These are phyloP conservation scores for Yarrowia sp. DNA, from an alignment of 805 yeast species.

Conservation along the genomic window DNA sequence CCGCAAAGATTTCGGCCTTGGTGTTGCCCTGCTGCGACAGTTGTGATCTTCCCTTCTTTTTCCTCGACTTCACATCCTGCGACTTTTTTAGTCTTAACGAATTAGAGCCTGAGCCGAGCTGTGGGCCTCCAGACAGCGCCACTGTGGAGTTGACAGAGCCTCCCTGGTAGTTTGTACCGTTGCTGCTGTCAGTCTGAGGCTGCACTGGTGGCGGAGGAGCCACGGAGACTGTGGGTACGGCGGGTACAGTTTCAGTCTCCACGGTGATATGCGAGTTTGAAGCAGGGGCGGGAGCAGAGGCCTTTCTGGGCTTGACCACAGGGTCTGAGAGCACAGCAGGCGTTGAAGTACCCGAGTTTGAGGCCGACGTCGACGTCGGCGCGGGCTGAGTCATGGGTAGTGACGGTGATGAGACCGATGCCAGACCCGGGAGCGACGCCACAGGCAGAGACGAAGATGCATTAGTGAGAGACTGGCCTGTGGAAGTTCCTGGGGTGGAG, in stretches of 20 bases:
- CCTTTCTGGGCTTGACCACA: constrained; percentile 9
- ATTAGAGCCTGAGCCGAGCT: constrained; percentile 8
- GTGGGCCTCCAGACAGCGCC: constrained; percentile 9
- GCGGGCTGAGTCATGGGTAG: background rate
- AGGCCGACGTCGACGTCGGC: background rate
- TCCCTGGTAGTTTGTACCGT: background rate
- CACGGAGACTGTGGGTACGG: constrained; percentile 42
- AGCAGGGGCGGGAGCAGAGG: constrained; percentile 9
- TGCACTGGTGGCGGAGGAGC: constrained; percentile 26
- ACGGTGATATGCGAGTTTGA: constrained; percentile 44
- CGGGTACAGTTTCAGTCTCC: constrained; percentile 60
- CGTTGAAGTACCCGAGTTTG: constrained; percentile 8
- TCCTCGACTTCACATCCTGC: constrained; percentile 36
- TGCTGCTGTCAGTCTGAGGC: background rate
- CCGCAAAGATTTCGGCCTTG: constrained; percentile 91
- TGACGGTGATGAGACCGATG: background rate
- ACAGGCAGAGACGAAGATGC: constrained; percentile 8
- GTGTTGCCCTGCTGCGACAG: constrained; percentile 46
- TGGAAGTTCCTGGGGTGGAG: background rate
- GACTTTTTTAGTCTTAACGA: constrained; percentile 22
- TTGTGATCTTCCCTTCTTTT: constrained; percentile 38
- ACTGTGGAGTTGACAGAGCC: constrained; percentile 1
- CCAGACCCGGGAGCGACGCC: background rate
- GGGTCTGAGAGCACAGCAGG: constrained; percentile 2
- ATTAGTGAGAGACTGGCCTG: background rate